phyloP scores from a whole-genome alignment of 169 alveolate genomes.

The Pseudocohnilembus persalinus region DNA sequence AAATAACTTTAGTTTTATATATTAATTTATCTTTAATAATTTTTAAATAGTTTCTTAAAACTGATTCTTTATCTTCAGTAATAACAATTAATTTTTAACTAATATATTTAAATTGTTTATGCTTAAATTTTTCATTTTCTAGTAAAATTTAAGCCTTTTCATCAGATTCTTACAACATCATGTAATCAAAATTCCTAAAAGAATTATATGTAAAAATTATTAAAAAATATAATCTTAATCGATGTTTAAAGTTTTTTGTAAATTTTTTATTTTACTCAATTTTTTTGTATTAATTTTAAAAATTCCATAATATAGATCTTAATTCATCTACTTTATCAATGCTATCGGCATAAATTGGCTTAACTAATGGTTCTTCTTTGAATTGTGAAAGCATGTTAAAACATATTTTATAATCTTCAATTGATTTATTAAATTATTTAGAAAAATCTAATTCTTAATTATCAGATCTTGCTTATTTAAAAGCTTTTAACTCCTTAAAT shows the following conservation, averaged over 20 bases:
- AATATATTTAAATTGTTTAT: background rate
- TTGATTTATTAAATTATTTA: conserved; percentile 26
- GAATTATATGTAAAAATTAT: too few species aligned
- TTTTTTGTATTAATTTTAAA: conserved; percentile 29
- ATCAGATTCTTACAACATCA: too few species aligned
- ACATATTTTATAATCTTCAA: conserved; percentile 26
- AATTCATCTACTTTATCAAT: conserved; percentile 33
- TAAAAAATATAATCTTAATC: too few species aligned
- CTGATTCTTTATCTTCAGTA: conserved; percentile 44
- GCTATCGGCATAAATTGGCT: conserved; percentile 39
- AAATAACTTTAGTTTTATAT: conserved; percentile 19
- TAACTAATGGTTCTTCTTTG: conserved; percentile 35
- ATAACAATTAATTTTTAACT: conserved; percentile 28
- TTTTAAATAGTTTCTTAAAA: conserved; percentile 38
- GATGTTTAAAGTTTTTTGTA: too few species aligned
- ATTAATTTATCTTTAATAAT: conserved; percentile 33
- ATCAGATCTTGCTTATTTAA: conserved; percentile 1
- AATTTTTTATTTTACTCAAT: conserved; percentile 6
- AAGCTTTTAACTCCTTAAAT: conserved; percentile 6
- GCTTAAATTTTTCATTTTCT: conserved; percentile 22
- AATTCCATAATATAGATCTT: conserved; percentile 39
- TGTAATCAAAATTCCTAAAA: too few species aligned
- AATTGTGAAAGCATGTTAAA: conserved; percentile 21
- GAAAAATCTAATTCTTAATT: conserved; percentile 14
- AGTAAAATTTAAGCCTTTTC: too few species aligned